Evolutionary conservation across 306 rosid genomes (phyloP), one percentile per base, ranked within the genome.

Genomic region (Cicer cuneatum): DNA sequence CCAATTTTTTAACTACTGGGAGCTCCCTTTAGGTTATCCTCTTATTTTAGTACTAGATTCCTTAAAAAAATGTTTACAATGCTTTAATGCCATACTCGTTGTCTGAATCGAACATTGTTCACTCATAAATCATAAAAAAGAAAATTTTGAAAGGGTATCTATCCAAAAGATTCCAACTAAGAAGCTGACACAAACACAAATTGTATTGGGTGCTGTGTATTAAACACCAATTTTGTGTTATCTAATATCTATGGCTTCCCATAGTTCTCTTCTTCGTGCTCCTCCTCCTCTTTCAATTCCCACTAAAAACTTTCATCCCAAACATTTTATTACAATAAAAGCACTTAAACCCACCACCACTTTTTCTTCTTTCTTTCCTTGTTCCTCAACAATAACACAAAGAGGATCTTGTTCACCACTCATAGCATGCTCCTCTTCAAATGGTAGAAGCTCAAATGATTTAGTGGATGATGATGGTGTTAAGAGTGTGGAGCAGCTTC

Each of bases 401-500:
- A 72, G 82, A 87, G 85, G 96, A 77, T 51, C 49, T 35, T 58
- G 7, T 43, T 84, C 82, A 4, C 52, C 85, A 1, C 11, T 72
- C 5, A 74, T 87, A 78, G 46, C 80, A n/a, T 84, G 89, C 48
- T 81, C 87, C 43, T 86, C 92, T 80, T 85, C 95, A 0, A 88
- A 87, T 87, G 99, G 96, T 16, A 86, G 76, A 78, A 87, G 79
- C 75, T 87, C 92, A 13, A 59, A 35, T 3, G 88, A 81, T 46
- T 81, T 97, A 1, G 77, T 37, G 56, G 84, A 79, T 5, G 68
- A 77, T 7, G 59, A 54, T 43, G 83, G 70, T 41, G 85, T 74
- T 66, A 84, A 81, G 75, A 83, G 53, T 38, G 85, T 66, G 40
- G 88, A 90, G 51, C 80, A 40, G 49, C 51, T 81, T 52, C 53